A percentile compares a stretch with the other conserved stretches of the same genome.
Conservation (phyloP, 371 early-diverging fungal genomes). For the Furculomyces boomerangus region DNA sequence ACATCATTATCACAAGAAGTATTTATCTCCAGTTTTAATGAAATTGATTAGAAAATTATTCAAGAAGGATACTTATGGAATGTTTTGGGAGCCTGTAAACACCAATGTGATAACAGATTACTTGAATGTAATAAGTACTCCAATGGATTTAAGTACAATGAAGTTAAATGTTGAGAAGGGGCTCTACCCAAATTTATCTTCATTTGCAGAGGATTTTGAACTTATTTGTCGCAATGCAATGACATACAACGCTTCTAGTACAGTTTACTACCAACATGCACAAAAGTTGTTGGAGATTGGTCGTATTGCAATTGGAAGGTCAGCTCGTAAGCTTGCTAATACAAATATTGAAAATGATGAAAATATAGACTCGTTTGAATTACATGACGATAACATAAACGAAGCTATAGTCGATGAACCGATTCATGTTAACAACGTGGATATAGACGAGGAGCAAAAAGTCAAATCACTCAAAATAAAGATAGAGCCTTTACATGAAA, state of each 20-base stretch:
- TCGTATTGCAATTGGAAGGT: constrained; percentile 12
- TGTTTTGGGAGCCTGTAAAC: constrained; percentile 21
- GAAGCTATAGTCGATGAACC: neutral
- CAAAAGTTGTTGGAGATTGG: constrained; percentile 15
- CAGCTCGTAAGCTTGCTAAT: constrained; percentile 12
- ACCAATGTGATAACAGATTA: constrained; percentile 42
- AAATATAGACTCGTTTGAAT: neutral
- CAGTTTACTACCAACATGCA: constrained; percentile 14
- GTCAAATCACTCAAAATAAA: neutral
- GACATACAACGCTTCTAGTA: constrained; percentile 15
- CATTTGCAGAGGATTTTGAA: constrained; percentile 13
- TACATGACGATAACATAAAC: neutral
- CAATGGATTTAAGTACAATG: constrained; percentile 70
- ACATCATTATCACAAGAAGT: too few relatives aligned
- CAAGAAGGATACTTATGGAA: constrained; percentile 21
- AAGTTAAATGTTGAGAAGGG: constrained; percentile 8
- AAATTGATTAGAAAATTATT: constrained; percentile 18
- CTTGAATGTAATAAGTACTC: constrained; percentile 60
- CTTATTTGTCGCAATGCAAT: constrained; percentile 19
- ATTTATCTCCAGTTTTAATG: constrained; percentile 7
- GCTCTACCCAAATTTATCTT: constrained; percentile 10
- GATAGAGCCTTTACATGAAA: neutral
- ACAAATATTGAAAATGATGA: neutral
- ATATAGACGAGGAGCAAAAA: neutral
- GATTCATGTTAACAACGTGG: neutral